Evolutionary conservation across 768 basidiomycete species (phyloP), one percentile per base, ranked within the genome.

Genomic region (Erythrobasidium yunnanense): DNA sequence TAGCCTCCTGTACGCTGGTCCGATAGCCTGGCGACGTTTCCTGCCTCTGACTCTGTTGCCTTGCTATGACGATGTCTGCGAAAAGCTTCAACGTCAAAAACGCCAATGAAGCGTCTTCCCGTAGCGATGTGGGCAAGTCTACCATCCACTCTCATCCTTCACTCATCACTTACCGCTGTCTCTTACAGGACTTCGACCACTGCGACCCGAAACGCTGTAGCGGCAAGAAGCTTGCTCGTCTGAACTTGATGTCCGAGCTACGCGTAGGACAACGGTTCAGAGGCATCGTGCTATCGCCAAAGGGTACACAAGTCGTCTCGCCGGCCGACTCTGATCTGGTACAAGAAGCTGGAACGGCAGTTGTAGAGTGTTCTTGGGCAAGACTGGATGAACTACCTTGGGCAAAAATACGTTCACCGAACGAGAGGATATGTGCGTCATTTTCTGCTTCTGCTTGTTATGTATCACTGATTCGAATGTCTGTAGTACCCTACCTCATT

Each of bases 291-390:
- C 82, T 99, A 70, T 92, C 91, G 91, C 93, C 93, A 1, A 88
- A 90, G 73, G 93, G 85, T 0, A 86, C 80, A 29, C 80, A 83
- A 70, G 78, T 87, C 23, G 81, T 96, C 22, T 87, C 84, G 50
- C 90, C 90, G 0, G 81, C 85, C 0, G 95, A 99, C 73, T 81
- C 83, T n/a, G 84, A 86, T 3, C 83, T 92, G 65, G 79, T 97
- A 7, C 78, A 81, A 0, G 79, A 80, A 49, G 78, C 79, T 33
- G 95, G 95, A 0, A 77, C 96, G 4, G 95, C 93, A 0, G 95
- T 99, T n/a, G 89, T 99, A 1, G 95, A 99, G 74, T 97, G 93
- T 75, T 93, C 90, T 2, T 99, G 95, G 95, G 93, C 95, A 0
- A 83, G 91, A 22, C 77, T 97, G 6, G 89, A 89, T 50, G 95